These are phyloP conservation scores for Gomphus sp. DNA, from an alignment of 1,284 basidiomycete species.

Conservation along the genomic window DNA sequence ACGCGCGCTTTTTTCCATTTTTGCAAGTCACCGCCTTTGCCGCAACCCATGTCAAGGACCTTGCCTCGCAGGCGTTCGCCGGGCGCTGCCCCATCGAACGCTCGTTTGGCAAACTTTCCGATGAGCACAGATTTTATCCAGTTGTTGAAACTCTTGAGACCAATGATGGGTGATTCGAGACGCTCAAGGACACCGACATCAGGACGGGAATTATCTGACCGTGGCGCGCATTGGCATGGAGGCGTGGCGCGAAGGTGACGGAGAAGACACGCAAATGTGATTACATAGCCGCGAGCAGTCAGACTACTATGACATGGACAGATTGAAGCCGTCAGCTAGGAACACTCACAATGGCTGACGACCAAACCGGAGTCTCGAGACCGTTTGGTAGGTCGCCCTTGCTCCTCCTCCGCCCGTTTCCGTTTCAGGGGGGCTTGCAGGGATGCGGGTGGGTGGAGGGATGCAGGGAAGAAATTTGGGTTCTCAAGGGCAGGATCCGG, in stretches of 20 bases:
- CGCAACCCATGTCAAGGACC: slow-evolving; percentile 94
- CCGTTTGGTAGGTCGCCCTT: slow-evolving; percentile 38
- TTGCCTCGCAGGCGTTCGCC: slow-evolving; percentile 68
- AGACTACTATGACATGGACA: neutral
- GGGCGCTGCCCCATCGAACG: slow-evolving; percentile 22
- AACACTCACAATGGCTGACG: slow-evolving; percentile 58
- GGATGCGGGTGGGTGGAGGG: slow-evolving; percentile 19
- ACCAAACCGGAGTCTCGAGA: slow-evolving; percentile 59
- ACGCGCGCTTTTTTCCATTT: slow-evolving; percentile 94
- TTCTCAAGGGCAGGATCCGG: slow-evolving; percentile 4
- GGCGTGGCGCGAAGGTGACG: neutral
- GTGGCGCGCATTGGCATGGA: neutral
- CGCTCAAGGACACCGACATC: slow-evolving; percentile 84
- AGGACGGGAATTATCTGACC: slow-evolving; percentile 80
- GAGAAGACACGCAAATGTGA: neutral
- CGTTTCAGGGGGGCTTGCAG: slow-evolving; percentile 24
- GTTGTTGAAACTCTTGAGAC: slow-evolving; percentile 97
- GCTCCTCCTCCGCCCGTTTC: slow-evolving; percentile 48
- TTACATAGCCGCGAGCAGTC: neutral
- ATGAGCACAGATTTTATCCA: slow-evolving; percentile 98
- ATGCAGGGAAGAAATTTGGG: slow-evolving; percentile 8
- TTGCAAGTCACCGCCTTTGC: slow-evolving; percentile 94
- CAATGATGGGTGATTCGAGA: slow-evolving; percentile 90
- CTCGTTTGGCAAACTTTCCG: slow-evolving; percentile 55
- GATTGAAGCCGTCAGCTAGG: neutral